Base-by-base conservation (phyloP, 2,329 filamentous ascomycete genomes). In the Lachnellula arida region DNA sequence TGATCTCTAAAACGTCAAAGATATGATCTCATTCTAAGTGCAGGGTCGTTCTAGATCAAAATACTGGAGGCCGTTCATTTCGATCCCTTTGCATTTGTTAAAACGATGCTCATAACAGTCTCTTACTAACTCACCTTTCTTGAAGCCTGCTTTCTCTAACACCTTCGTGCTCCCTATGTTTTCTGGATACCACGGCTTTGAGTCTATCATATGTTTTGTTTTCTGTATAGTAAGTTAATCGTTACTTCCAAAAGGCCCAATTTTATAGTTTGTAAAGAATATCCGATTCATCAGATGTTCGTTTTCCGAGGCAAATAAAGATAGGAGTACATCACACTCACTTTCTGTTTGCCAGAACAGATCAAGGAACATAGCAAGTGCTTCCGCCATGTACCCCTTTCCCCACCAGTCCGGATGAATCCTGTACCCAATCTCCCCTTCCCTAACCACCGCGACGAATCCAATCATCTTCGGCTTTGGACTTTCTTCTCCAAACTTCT, bases 371-470 rank as follows among this genome's bases (percentile, higher is more conserved):
- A 58, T 34, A 5, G 37, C 52, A n/a, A 64, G 42, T 22, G 60
- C 58, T 55, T 64, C 60, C 35, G 50, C 44, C 28, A 58, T 58
- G 55, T 58, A 60, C 5, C 58, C 61, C 5, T 51, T 51, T 7
- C 60, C 59, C 57, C 61, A 59, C 39, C 43, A 58, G n/a, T 59
- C 52, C 4, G 53, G 53, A 32, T 54, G 44, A 19, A 64, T 22
- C 8, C 35, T 48, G 46, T 62, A 64, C 7, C 57, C 59, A 19
- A 58, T 34, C 23, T 62, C 58, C 1, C 42, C 49, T 48, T 48
- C 46, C n/a, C 46, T 32, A 15, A 40, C 37, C 17, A 40, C 37
- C 15, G 37, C 37, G 5, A 17, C 37, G 15, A 40, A n/a, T 32
- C 28, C 28, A 32, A 11, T 11, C 28, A 9, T 32, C 28, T 32